Conservation (phyloP, 257 asterid genomes). For the Solanum chiquidenum region DNA sequence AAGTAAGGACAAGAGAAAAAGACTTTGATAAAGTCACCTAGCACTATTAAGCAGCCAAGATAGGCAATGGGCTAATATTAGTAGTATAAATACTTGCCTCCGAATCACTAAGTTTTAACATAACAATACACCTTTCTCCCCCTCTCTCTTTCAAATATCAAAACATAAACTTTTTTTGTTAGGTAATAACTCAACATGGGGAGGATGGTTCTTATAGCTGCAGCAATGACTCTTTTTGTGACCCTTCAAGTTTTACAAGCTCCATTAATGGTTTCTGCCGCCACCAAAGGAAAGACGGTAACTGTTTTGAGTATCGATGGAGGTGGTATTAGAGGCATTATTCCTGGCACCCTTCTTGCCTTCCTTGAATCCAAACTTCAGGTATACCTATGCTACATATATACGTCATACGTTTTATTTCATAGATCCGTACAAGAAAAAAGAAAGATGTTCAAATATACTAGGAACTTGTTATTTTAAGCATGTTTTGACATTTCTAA, state of each 20-base stretch:
- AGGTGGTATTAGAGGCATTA: constrained; percentile 60
- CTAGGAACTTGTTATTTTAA: background rate
- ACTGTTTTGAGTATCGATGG: constrained; percentile 54
- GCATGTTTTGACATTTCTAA: background rate
- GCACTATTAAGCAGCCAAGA: background rate
- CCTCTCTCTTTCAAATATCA: background rate
- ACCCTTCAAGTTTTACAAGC: constrained; percentile 1
- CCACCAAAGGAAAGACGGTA: constrained; percentile 25
- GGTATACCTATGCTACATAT: constrained; percentile 5
- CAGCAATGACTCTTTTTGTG: constrained; percentile 8
- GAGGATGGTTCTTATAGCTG: constrained; percentile 15
- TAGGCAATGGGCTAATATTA: background rate
- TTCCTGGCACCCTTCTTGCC: constrained; percentile 34
- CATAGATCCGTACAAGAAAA: background rate
- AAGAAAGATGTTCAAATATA: background rate
- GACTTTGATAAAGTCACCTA: background rate
- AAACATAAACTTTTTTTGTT: background rate
- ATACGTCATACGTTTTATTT: background rate
- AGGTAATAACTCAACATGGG: constrained; percentile 8
- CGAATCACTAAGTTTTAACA: background rate
- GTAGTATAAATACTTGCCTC: background rate
- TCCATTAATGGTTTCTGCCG: constrained; percentile 15
- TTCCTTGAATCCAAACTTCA: constrained; percentile 53
- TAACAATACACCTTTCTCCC: background rate
- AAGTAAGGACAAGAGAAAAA: background rate